phyloP scores from a whole-genome alignment of 257 asterid species.

The Capsicum pubescens region DNA sequence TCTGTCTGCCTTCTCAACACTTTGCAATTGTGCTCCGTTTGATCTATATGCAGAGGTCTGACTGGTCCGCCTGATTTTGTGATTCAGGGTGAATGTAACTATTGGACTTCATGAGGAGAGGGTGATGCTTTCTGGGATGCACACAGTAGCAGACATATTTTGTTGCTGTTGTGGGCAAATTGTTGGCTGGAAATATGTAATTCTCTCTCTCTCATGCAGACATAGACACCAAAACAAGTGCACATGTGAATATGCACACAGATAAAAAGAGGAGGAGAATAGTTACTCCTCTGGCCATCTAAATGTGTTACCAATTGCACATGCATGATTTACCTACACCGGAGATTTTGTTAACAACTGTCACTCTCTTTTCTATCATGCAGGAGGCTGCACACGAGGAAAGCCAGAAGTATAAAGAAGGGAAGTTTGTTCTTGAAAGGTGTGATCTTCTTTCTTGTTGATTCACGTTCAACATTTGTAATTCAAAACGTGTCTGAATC shows the following conservation, averaged over 20 bases:
- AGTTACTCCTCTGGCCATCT: neutral
- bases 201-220: constrained; percentile 31
- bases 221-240: neutral
- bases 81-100: constrained; percentile 61
- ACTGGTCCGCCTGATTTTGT: neutral
- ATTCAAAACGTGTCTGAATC: neutral
- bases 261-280: neutral
- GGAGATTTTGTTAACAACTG: neutral
- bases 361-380: neutral
- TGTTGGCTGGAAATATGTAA: constrained; percentile 91
- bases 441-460: constrained; percentile 5
- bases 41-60: neutral
- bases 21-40: neutral
- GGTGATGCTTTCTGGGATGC: constrained; percentile 80
- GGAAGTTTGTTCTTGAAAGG: constrained; percentile 84
- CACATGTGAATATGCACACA: neutral
- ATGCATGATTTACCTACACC: neutral
- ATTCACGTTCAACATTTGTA: neutral
- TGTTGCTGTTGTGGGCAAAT: constrained; percentile 82
- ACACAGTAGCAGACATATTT: constrained; percentile 76
- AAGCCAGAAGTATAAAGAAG: constrained; percentile 82
- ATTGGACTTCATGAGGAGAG: constrained; percentile 76
- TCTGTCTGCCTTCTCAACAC: neutral
- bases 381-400: constrained; percentile 73
- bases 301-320: neutral